phyloP scores from a whole-genome alignment of 495 filamentous ascomycete species.

The Tuber borchii region DNA sequence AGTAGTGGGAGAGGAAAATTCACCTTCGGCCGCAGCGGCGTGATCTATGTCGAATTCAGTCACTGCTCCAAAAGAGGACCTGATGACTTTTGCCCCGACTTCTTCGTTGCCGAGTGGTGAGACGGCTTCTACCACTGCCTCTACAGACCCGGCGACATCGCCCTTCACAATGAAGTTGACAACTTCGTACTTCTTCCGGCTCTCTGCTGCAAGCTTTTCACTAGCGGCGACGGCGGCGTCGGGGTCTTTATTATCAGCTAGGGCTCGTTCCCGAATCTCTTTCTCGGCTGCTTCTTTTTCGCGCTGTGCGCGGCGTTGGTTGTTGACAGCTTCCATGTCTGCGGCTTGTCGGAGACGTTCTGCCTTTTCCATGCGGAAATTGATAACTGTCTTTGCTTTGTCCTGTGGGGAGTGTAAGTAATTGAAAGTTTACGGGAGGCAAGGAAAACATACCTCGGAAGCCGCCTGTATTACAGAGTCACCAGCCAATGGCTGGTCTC shows the following conservation, averaged over 20 bases:
- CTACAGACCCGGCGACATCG: conserved; percentile 86
- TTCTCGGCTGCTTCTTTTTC: conserved; percentile 49
- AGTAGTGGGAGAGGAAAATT: background rate
- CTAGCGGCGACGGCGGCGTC: conserved; percentile 20
- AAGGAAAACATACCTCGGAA: conserved; percentile 49
- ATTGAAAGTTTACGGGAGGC: background rate
- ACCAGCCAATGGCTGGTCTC: conserved; percentile 81
- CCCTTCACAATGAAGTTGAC: conserved; percentile 83
- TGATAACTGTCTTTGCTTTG: conserved; percentile 71
- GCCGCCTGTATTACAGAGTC: conserved; percentile 77
- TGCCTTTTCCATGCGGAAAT: conserved; percentile 60
- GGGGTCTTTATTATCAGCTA: conserved; percentile 35
- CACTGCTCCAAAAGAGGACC: conserved; percentile 68
- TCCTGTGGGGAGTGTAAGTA: conserved; percentile 36
- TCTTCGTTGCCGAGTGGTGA: conserved; percentile 73
- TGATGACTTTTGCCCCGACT: conserved; percentile 68
- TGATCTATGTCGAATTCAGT: conserved; percentile 85
- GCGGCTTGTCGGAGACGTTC: conserved; percentile 52
- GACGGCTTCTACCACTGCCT: conserved; percentile 73
- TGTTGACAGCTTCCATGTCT: conserved; percentile 73
- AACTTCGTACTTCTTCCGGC: conserved; percentile 48
- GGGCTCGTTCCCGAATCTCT: conserved; percentile 41
- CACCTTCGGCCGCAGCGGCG: conserved; percentile 59
- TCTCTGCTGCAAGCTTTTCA: conserved; percentile 20
- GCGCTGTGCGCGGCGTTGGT: conserved; percentile 51